Conservation (phyloP, 129 eudicot genomes). For the Centrapalus pauciflorus region DNA sequence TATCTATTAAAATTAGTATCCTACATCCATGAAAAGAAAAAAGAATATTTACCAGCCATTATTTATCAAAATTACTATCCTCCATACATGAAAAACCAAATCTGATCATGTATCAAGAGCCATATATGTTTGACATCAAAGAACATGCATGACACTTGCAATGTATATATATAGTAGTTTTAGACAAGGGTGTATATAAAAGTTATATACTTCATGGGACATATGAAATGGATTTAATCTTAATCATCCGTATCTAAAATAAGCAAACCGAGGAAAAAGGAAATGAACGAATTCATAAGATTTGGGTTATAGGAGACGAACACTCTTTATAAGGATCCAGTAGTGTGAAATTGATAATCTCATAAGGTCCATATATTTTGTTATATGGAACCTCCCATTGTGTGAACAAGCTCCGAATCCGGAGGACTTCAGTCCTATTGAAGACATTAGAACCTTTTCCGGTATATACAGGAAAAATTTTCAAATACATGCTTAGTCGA, state of each 20-base stretch:
- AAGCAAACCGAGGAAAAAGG: neutral
- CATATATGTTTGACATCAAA: neutral
- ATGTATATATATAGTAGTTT: neutral
- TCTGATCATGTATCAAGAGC: conserved; percentile 1
- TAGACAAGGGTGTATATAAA: too few relatives aligned
- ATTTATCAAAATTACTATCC: neutral
- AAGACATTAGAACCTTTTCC: conserved; percentile 18
- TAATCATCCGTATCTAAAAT: too few relatives aligned
- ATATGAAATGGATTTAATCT: too few relatives aligned
- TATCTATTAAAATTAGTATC: neutral
- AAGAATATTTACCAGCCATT: neutral
- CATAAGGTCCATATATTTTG: conserved; percentile 71
- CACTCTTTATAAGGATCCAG: conserved; percentile 49
- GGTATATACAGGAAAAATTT: conserved; percentile 49
- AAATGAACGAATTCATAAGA: conserved; percentile 4
- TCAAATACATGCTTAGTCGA: conserved; percentile 54
- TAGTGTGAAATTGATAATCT: conserved; percentile 62
- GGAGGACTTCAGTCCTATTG: conserved; percentile 53
- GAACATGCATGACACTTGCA: neutral
- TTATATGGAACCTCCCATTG: conserved; percentile 67
- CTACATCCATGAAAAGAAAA: neutral
- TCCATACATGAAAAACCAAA: neutral
- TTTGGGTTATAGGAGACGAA: conserved; percentile 32
- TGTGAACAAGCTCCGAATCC: conserved; percentile 57
- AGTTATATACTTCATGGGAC: too few relatives aligned